Percentiles rank a stretch among this genome's conserved stretches.
These are phyloP conservation scores for Penicillium sp. DNA, from an alignment of 2,329 filamentous ascomycete genomes.

Conservation along the genomic window DNA sequence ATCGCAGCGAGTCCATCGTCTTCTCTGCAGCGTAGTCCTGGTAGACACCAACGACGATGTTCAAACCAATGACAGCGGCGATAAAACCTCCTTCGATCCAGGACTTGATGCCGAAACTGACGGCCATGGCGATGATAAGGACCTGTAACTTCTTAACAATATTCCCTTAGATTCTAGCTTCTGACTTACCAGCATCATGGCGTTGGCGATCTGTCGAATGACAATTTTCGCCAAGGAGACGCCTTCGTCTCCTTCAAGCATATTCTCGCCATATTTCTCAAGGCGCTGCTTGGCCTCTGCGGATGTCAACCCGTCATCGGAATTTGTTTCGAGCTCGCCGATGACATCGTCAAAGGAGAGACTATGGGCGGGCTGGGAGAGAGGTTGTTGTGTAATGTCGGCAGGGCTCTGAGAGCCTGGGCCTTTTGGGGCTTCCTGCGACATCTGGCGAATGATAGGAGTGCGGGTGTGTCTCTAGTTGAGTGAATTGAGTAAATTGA, in stretches of 20 bases:
- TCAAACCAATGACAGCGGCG: constrained; percentile 57
- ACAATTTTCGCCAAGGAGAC: constrained; percentile 70
- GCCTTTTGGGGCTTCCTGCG: constrained; percentile 19
- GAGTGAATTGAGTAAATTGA: not conserved
- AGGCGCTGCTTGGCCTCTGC: constrained; percentile 56
- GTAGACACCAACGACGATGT: constrained; percentile 59
- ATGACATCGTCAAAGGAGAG: constrained; percentile 55
- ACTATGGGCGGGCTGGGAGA: constrained; percentile 63
- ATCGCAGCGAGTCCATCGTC: constrained; percentile 59
- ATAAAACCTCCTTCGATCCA: constrained; percentile 62
- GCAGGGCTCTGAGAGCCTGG: constrained; percentile 2
- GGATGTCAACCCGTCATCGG: constrained; percentile 57
- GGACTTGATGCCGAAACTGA: constrained; percentile 56
- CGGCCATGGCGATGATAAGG: constrained; percentile 72
- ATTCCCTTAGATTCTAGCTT: not conserved
- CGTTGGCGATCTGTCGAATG: constrained; percentile 65
- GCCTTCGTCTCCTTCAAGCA: constrained; percentile 62
- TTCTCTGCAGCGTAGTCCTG: constrained; percentile 62
- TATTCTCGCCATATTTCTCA: constrained; percentile 59
- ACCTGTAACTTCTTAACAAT: constrained; percentile 52
- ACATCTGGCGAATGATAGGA: constrained; percentile 13
- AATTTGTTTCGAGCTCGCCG: constrained; percentile 55
- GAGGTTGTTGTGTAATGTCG: constrained; percentile 45
- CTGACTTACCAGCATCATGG: constrained; percentile 61
- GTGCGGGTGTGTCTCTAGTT: constrained; percentile 1